Evolutionary conservation across 805 yeast genomes (phyloP), one percentile per base, ranked within the genome.

Genomic region (Metschnikowia matae): DNA sequence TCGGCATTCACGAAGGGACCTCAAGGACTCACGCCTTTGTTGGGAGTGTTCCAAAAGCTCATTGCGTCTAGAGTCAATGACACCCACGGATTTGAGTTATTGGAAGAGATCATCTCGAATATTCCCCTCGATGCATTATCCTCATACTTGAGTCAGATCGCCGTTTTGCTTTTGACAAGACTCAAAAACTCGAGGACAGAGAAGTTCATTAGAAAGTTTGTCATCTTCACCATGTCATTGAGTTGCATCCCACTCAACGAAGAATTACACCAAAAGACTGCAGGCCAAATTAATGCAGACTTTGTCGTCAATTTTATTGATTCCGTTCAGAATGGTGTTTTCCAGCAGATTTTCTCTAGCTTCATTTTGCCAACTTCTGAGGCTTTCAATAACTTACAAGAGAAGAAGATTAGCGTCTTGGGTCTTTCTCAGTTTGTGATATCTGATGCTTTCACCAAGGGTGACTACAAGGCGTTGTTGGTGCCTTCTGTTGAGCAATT

Each of bases 11-110:
- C 69, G 3, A 56, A 61, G 17, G 61, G 61, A 20, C 69, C 55
- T 6, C 63, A 61, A 29, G 73, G 56, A 60, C 65, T 89, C 39
- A 80, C 87, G 34, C 96, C 97, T 3, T 79, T 94, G 31, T 73
- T 94, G 38, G 99, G 99, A 37, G 96, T 94, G n/a, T 95, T 89
- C 75, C 99, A 95, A 70, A 89, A 91, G 65, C 74, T 94, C 56
- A 82, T 94, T 46, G 83, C 97, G 0, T 89, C 97, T 0, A 87
- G 85, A 57, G 78, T 82, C 14, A 85, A 89, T 60, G 98, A 94
- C 60, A 69, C 70, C 36, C 78, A 82, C 60, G 98, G 97, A 1
- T 86, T 94, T 66, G 98, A 94, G 50, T 71, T 94, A 40, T 69
- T 94, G 41, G 91, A 87, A 63, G 71, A 78, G 2, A 83, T 94